Evolutionary conservation across 495 filamentous ascomycete genomes (phyloP).

Genomic region (Neurospora sp.): DNA sequence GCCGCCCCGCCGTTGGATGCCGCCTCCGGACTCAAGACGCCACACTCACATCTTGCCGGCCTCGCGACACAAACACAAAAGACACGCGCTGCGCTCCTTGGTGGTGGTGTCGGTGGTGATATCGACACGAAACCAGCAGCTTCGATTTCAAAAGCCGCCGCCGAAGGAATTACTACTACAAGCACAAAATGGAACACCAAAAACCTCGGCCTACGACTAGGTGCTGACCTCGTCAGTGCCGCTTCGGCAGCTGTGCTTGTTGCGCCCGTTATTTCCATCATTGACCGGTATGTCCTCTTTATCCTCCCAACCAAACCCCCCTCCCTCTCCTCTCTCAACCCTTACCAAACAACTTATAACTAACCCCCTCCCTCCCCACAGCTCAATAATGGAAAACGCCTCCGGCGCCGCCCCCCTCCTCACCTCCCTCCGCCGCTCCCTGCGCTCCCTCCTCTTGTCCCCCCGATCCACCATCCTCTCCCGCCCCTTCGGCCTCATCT

Average conservation of each 20-base stretch:
- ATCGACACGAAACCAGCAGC: background rate
- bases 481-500: slow-evolving; percentile 78
- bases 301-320: background rate
- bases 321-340: too few species aligned
- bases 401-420: slow-evolving; percentile 67
- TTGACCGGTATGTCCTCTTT: slow-evolving; percentile 60
- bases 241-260: slow-evolving; percentile 69
- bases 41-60: background rate
- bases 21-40: background rate
- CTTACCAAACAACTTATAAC: background rate
- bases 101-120: background rate
- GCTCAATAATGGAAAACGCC: slow-evolving; percentile 91
- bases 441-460: slow-evolving; percentile 52
- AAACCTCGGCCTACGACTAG: slow-evolving; percentile 55
- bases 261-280: slow-evolving; percentile 79
- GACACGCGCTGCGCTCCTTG: background rate
- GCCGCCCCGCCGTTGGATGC: background rate
- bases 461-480: slow-evolving; percentile 65
- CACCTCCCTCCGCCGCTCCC: slow-evolving; percentile 52
- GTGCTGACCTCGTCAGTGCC: slow-evolving; percentile 65
- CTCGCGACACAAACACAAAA: background rate
- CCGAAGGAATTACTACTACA: background rate
- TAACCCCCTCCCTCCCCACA: slow-evolving; percentile 18
- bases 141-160: background rate
- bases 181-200: slow-evolving; percentile 61